Evolutionary conservation across 352 stramenopile genomes (phyloP).

Genomic region (Phytophthora quininea): DNA sequence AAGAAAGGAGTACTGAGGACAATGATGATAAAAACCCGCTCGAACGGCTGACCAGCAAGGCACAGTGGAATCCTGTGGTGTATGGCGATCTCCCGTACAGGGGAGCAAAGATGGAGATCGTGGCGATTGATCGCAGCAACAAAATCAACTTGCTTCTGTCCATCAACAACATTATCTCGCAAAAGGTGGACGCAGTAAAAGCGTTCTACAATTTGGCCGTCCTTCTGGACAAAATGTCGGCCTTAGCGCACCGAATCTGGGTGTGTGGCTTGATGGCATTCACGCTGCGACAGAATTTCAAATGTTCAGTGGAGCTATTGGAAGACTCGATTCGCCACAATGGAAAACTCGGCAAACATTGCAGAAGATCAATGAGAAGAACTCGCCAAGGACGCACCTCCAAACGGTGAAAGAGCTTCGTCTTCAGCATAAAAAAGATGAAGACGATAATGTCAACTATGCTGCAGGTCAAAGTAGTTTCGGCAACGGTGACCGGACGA

Average conservation of each 20-base stretch:
- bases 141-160: background rate
- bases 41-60: constrained; percentile 4
- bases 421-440: background rate
- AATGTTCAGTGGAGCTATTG: background rate
- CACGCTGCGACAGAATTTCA: background rate
- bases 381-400: background rate
- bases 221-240: constrained; percentile 4
- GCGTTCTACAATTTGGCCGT: constrained; percentile 15
- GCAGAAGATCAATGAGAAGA: background rate
- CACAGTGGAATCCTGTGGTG: constrained; percentile 14
- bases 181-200: constrained; percentile 4
- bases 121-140: constrained; percentile 6
- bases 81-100: constrained; percentile 11
- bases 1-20: constrained; percentile 12
- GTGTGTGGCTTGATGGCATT: background rate
- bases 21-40: background rate
- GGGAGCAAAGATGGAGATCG: constrained; percentile 5
- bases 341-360: background rate
- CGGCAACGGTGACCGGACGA: no score
- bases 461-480: no score
- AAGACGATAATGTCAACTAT: background rate
- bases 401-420: background rate
- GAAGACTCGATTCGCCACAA: background rate
- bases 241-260: background rate
- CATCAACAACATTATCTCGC: background rate